Evolutionary conservation across 2,329 filamentous ascomycete genomes (phyloP), one percentile per base, ranked within the genome.

Genomic region (Lasiodiplodia theobromae): DNA sequence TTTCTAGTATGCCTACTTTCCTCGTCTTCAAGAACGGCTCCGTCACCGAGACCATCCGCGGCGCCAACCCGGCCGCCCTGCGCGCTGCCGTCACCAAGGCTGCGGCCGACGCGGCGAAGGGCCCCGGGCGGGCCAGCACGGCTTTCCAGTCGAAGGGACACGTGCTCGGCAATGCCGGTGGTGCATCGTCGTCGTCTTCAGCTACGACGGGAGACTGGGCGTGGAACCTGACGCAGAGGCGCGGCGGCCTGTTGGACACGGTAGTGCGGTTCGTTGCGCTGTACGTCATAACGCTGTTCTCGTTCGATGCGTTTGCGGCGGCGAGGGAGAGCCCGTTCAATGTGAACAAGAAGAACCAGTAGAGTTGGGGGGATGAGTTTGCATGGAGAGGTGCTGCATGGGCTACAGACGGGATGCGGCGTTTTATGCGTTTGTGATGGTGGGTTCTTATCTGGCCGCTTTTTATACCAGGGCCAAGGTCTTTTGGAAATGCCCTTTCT

Each of bases 1-100:
- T 28, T 28, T 40, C 47, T 62, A 80, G 79, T 4, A 85, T 85
- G 83, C 83, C 83, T 1, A 85, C 83, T 25, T 85, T 85, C 76
- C 81, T 85, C 68, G 77, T 84, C 70, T 76, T 85, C 68, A 82
- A 82, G 71, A 79, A 77, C 72, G 74, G 72, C 44, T 76, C 77
- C 54, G 81, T 84, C 28, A 76, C 79, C 73, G 81, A 84, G 34
- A 84, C 83, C 3, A 79, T 85, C 70, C 80, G 82, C 40, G 83
- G 83, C 74, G 83, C 83, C 7, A 84, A 85, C 70, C 79, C 82
- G n/a, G 77, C 81, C 25, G 82, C 82, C 44, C 81, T 85, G 21
- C 82, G 82, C 67, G 79, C 80, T 58, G 82, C 82, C 37, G 81
- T 85, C 12, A 77, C 81, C 70, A 82, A 81, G 71, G 82, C 82